These are phyloP conservation scores for Coniella vitis DNA, from an alignment of 2,329 filamentous ascomycete species.

Conservation along the genomic window DNA sequence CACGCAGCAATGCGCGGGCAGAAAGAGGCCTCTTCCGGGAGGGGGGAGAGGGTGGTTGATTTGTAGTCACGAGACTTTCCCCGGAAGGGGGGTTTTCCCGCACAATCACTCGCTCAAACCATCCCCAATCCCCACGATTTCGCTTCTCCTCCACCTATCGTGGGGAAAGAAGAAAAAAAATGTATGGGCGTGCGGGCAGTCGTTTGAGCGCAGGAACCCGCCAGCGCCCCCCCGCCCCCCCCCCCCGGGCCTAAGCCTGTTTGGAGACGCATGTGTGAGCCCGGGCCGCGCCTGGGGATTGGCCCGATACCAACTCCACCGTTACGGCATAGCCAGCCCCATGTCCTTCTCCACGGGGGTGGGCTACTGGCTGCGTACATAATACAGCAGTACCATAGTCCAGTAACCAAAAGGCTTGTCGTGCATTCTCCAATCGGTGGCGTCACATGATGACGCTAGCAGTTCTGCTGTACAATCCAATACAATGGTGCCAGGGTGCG, in stretches of 20 bases:
- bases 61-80: background rate
- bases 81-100: background rate
- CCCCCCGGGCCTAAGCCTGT: background rate
- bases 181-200: background rate
- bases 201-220: too few relatives aligned
- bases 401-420: too few relatives aligned
- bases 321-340: background rate
- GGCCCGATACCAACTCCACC: background rate
- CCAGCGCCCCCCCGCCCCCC: too few relatives aligned
- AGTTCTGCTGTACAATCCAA: too few relatives aligned
- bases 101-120: slow-evolving; percentile 3
- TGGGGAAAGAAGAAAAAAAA: background rate
- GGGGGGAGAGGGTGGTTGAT: background rate
- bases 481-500: too few relatives aligned
- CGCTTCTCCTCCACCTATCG: background rate
- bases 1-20: background rate
- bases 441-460: too few relatives aligned
- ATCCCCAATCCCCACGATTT: background rate
- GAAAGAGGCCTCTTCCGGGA: too few relatives aligned
- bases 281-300: background rate
- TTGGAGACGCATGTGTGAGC: background rate
- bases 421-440: too few relatives aligned
- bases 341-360: background rate
- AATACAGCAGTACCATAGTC: too few relatives aligned
- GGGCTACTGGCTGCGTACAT: background rate